Evolutionary conservation across 768 basidiomycete genomes (phyloP).

Genomic region (Tricholomella constricta): DNA sequence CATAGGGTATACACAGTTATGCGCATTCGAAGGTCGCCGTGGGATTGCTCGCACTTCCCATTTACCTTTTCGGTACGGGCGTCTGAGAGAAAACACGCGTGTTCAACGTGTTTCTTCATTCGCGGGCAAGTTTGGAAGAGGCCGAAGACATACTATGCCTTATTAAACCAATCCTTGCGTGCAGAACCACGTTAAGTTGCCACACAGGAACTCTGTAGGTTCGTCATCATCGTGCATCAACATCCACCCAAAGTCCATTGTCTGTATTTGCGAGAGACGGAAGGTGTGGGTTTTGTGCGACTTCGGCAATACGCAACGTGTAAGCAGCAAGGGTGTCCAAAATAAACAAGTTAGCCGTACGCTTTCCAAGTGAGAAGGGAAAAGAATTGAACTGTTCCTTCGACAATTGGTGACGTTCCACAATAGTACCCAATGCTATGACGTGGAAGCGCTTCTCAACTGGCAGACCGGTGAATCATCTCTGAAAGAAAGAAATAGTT

Average conservation of each 20-base stretch:
- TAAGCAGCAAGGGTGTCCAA: not conserved
- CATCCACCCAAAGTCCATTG: constrained; percentile 1
- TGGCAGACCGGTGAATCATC: too few species aligned
- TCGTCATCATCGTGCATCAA: not conserved
- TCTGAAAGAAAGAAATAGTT: too few species aligned
- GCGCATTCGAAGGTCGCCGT: constrained; percentile 1
- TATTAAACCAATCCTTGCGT: too few species aligned
- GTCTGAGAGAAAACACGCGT: not conserved
- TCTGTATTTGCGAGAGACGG: too few species aligned
- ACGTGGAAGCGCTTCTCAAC: too few species aligned
- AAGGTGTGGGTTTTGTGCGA: too few species aligned
- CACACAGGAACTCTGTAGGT: not conserved
- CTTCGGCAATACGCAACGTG: not conserved
- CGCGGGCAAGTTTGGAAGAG: not conserved
- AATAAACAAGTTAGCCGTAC: not conserved
- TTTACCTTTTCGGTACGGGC: not conserved
- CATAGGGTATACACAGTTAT: not conserved
- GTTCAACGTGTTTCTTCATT: constrained; percentile 7
- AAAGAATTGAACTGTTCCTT: not conserved
- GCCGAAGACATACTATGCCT: too few species aligned
- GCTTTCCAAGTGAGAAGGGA: not conserved
- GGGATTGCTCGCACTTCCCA: not conserved
- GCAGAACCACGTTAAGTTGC: too few species aligned
- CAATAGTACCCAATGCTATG: not conserved
- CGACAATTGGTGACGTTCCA: not conserved